Evolutionary conservation across 73 alveolate genomes (phyloP).

Genomic region (Paramecium sexaurelia): DNA sequence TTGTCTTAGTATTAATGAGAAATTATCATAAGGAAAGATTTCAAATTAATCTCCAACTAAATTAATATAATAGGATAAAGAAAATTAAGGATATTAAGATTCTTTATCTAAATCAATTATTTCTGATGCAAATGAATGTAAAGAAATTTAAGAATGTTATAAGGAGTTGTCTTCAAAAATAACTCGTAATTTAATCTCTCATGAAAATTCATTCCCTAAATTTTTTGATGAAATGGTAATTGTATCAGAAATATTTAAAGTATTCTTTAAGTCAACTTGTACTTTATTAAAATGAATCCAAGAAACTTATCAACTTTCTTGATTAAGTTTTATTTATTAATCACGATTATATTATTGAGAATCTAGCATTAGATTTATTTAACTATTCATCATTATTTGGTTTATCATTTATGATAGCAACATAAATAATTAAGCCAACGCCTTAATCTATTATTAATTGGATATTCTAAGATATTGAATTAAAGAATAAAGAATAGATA

Average conservation of each 20-base stretch:
- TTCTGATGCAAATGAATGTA: neutral
- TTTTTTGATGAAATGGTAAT: conserved; percentile 31
- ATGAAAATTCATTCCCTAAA: conserved; percentile 19
- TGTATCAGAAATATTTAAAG: neutral
- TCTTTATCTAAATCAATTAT: neutral
- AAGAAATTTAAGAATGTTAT: neutral
- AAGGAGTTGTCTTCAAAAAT: neutral
- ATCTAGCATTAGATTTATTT: neutral
- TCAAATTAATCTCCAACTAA: neutral
- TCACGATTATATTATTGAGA: neutral
- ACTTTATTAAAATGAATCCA: neutral
- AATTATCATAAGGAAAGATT: neutral
- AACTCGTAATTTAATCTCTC: neutral
- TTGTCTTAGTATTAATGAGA: neutral
- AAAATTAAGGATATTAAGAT: neutral
- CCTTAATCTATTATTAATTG: conserved; percentile 14
- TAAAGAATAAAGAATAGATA: neutral
- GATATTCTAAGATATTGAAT: neutral
- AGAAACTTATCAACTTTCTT: neutral
- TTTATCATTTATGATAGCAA: neutral
- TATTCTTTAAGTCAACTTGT: conserved; percentile 1
- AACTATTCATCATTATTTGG: neutral
- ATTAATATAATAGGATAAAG: neutral
- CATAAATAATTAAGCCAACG: neutral
- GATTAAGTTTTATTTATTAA: neutral